These are phyloP conservation scores for Lecanicillium sp. DNA, from an alignment of 2,329 filamentous ascomycete genomes.

Conservation along the genomic window DNA sequence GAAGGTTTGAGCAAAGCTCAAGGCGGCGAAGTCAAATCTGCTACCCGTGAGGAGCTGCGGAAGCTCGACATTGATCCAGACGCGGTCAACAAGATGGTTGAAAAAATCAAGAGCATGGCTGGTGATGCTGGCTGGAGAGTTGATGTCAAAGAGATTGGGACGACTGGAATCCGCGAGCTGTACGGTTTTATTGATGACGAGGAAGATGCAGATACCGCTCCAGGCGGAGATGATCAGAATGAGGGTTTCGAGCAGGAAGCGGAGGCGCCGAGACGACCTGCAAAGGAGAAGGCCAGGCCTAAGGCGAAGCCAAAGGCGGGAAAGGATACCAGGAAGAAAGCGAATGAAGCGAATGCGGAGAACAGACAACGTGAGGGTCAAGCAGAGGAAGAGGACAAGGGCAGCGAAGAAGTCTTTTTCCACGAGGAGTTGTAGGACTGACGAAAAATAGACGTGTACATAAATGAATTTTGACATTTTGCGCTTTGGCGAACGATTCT, in stretches of 20 bases:
- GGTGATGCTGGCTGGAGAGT: conserved; percentile 70
- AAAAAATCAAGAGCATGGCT: conserved; percentile 60
- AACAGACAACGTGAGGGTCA: conserved; percentile 9
- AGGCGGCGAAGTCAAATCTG: conserved; percentile 50
- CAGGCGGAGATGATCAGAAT: conserved; percentile 10
- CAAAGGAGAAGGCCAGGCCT: conserved; percentile 2
- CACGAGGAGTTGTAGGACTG: conserved; percentile 47
- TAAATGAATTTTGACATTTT: not conserved
- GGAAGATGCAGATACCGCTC: conserved; percentile 23
- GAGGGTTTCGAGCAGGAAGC: conserved; percentile 11
- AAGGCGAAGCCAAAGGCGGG: conserved; percentile 4
- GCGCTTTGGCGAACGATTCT: not conserved
- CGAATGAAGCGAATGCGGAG: conserved; percentile 10
- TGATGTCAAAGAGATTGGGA: conserved; percentile 64
- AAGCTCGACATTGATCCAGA: conserved; percentile 58
- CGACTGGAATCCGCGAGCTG: conserved; percentile 49
- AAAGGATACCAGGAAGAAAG: conserved; percentile 18
- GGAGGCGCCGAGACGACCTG: conserved; percentile 13
- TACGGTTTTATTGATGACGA: conserved; percentile 60
- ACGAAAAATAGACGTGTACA: no score
- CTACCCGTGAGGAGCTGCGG: conserved; percentile 60
- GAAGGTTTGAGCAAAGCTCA: conserved; percentile 41
- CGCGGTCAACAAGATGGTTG: conserved; percentile 59
- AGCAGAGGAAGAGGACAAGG: conserved; percentile 20
- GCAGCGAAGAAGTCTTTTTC: conserved; percentile 43